phyloP scores from a whole-genome alignment of 495 filamentous ascomycete species.

The Pyrenopolyporus hunteri region DNA sequence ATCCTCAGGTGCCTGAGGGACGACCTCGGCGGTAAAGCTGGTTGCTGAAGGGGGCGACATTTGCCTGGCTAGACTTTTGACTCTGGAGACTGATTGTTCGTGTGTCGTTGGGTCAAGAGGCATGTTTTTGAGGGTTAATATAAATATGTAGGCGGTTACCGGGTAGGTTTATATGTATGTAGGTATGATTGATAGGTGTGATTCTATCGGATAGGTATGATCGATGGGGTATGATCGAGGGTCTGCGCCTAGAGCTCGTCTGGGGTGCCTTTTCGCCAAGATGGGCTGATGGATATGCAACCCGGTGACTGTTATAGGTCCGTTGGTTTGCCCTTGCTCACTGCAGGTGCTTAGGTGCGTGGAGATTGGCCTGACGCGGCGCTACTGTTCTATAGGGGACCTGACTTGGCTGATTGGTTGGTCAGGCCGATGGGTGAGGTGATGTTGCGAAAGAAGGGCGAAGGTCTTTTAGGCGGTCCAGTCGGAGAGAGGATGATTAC shows the following conservation, averaged over 20 bases:
- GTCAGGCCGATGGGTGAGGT: no score
- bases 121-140: conserved; percentile 37
- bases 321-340: background rate
- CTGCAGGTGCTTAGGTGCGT: no score
- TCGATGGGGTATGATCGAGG: no score
- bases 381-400: background rate
- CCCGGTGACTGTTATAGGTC: conserved; percentile 37
- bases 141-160: conserved; percentile 21
- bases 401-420: no score
- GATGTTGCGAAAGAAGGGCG: conserved; percentile 1
- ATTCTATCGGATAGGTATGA: no score
- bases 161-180: no score
- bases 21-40: conserved; percentile 76
- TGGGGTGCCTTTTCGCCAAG: conserved; percentile 17
- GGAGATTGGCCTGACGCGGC: conserved; percentile 15
- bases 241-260: no score
- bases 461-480: conserved; percentile 24
- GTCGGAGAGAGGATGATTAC: conserved; percentile 11
- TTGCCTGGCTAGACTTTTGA: conserved; percentile 40
- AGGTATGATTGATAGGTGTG: no score
- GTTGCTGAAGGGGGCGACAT: conserved; percentile 55
- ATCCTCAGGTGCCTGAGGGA: conserved; percentile 93
- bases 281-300: conserved; percentile 30
- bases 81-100: conserved; percentile 38
- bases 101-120: conserved; percentile 38